Base-by-base conservation (phyloP, 305 asterid genomes). In the Solanum hybrid region DNA sequence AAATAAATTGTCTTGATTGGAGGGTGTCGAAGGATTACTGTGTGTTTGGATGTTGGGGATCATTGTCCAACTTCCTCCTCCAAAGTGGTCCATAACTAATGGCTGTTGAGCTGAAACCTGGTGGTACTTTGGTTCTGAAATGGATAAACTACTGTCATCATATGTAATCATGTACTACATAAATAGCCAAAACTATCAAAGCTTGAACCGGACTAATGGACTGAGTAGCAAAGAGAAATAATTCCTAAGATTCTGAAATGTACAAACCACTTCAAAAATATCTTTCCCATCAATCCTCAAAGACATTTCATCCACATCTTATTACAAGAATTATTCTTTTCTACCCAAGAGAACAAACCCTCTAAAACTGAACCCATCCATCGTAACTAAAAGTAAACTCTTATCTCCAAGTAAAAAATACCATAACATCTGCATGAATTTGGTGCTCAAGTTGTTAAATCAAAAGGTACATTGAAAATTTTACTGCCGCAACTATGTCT, bases 31-130 rank as follows among this genome's bases (percentile, higher is more conserved):
- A 16, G 98, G 99, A 90, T 95, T 95, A 89, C 98, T 95, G 81
- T 93, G 96, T 90, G 96, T 69, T 93, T 93, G 97, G 31, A 97
- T 93, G 94, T 91, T 96, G 91, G 98, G 98, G 90, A 96, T 94
- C 98, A 96, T 96, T 20, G 95, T 67, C 99, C 99, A 97, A 91
- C 94, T 95, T 87, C 97, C 98, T 84, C 96, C 98, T n/a, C 97
- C 98, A 75, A 91, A 97, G 35, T 95, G 95, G 77, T 97, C 99
- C 99, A 97, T 97, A 61, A 13, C n/a, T 86, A 57, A 86, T 61
- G 77, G 78, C 77, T 57, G 77, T 61, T 86, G 51, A 61, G 77
- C 51, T 22, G 88, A 14, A 85, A 85, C 33, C 88, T 33, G 46
- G 42, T 12, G 34, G 77, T 86, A 61, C 77, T 57, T 61, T 22